Evolutionary conservation across 495 filamentous ascomycete species (phyloP), one percentile per base, ranked within the genome.

Genomic region (Chaetomium cochliodes): DNA sequence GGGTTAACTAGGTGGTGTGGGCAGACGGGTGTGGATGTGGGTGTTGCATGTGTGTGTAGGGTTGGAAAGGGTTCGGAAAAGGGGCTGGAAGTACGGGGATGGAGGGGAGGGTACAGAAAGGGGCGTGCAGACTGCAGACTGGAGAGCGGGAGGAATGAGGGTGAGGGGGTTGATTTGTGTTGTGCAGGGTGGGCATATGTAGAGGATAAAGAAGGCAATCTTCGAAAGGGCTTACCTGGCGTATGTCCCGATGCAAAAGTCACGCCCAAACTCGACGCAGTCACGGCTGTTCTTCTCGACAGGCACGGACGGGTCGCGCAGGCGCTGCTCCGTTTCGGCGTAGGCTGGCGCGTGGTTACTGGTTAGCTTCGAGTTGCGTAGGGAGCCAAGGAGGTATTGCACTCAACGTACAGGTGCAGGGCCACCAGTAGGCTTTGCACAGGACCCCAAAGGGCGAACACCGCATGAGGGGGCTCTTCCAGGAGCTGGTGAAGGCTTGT

Each of bases 211-310:
- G n/a, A n/a, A n/a, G 28, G 28, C 28, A 30, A 6, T 6, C 28
- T 3, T 6, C 3, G 28, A 30, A n/a, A n/a, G 28, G 6, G 6
- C 46, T 20, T 50, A 50, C 46, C n/a, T 20, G 18, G 46, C 46
- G 8, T 23, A 50, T 23, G 46, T 23, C 20, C n/a, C 18, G 3
- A 50, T 20, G 46, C 46, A 50, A 12, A 22, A 50, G 9, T 50
- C 46, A 15, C 46, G 46, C 5, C 46, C 46, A 23, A 50, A 50
- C 46, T 50, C 46, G 46, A 50, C n/a, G 46, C 46, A 50, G n/a
- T 50, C 46, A n/a, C 20, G 8, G 46, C 20, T 20, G 16, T 20
- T 23, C 20, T 50, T 50, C 46, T 50, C 46, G 46, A n/a, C 46
- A 4, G 18, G n/a, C 18, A 50, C 46, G 0, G 46, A 20, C 0